These are phyloP conservation scores for Setomelanomma holmii DNA, from an alignment of 2,329 filamentous ascomycete genomes.

Conservation along the genomic window DNA sequence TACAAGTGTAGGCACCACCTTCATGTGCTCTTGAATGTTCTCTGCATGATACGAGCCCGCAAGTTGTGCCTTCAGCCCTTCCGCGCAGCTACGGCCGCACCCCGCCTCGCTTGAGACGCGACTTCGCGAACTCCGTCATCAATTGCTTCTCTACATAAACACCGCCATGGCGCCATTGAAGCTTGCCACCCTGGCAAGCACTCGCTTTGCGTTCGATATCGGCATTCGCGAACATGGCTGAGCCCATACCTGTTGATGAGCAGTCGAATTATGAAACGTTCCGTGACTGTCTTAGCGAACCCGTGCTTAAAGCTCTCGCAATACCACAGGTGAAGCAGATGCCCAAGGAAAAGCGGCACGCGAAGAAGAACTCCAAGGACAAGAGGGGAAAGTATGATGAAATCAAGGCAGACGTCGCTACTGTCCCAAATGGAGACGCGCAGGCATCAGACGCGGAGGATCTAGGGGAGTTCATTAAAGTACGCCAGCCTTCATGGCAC, in stretches of 20 bases:
- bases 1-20: not conserved
- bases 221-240: constrained; percentile 30
- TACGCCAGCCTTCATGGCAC: constrained; percentile 35
- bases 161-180: constrained; percentile 15
- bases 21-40: constrained; percentile 6
- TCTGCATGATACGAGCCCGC: constrained; percentile 12
- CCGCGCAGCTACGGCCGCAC: constrained; percentile 11
- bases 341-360: constrained; percentile 52
- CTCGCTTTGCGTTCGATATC: not conserved
- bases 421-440: constrained; percentile 7
- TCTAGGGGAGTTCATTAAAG: constrained; percentile 78
- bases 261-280: constrained; percentile 70
- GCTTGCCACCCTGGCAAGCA: constrained; percentile 6
- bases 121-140: constrained; percentile 29
- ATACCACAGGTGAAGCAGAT: constrained; percentile 52
- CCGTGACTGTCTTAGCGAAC: constrained; percentile 74
- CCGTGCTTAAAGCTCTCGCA: constrained; percentile 69
- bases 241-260: constrained; percentile 46
- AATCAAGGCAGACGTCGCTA: constrained; percentile 1
- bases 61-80: constrained; percentile 10
- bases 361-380: constrained; percentile 42
- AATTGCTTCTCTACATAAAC: constrained; percentile 20
- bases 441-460: constrained; percentile 64
- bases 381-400: constrained; percentile 15
- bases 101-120: constrained; percentile 23